Evolutionary conservation across 202 grass and related monocot genomes (phyloP).

Genomic region (Cymbopogon flexuosus): DNA sequence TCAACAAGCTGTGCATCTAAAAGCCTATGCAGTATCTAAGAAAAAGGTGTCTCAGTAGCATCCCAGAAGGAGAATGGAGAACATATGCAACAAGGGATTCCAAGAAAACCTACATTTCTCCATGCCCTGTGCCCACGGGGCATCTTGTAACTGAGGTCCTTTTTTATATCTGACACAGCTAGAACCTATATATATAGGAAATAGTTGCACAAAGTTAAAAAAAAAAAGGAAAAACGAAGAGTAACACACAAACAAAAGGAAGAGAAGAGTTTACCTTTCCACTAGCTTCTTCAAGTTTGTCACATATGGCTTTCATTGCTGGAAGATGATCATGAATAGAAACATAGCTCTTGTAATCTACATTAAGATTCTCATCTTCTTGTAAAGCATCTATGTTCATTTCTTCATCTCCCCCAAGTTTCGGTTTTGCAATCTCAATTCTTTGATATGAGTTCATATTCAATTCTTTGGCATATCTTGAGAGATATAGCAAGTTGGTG

Average conservation of each 20-base stretch:
- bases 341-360: conserved; percentile 44
- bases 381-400: conserved; percentile 25
- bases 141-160: conserved; percentile 65
- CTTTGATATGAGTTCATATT: conserved; percentile 82
- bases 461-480: conserved; percentile 68
- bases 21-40: conserved; percentile 68
- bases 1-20: conserved; percentile 65
- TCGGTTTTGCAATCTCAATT: conserved; percentile 73
- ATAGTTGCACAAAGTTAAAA: conserved; percentile 30
- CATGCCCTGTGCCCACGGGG: conserved; percentile 67
- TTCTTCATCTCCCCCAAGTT: conserved; percentile 38
- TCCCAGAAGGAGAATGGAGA: neutral
- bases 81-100: conserved; percentile 3
- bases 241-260: neutral
- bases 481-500: conserved; percentile 71
- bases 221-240: conserved; percentile 15
- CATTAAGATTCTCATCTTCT: conserved; percentile 40
- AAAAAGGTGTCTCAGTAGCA: conserved; percentile 23
- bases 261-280: conserved; percentile 57
- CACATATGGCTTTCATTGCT: conserved; percentile 84
- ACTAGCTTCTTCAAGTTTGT: conserved; percentile 74
- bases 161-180: conserved; percentile 77
- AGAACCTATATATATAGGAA: conserved; percentile 49
- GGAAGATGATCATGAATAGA: conserved; percentile 67
- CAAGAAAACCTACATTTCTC: conserved; percentile 69